Percentiles rank a stretch among this genome's conserved stretches.
Conservation (phyloP, 2,329 filamentous ascomycete genomes). For the Immersiporthe knoxdaviesiana region DNA sequence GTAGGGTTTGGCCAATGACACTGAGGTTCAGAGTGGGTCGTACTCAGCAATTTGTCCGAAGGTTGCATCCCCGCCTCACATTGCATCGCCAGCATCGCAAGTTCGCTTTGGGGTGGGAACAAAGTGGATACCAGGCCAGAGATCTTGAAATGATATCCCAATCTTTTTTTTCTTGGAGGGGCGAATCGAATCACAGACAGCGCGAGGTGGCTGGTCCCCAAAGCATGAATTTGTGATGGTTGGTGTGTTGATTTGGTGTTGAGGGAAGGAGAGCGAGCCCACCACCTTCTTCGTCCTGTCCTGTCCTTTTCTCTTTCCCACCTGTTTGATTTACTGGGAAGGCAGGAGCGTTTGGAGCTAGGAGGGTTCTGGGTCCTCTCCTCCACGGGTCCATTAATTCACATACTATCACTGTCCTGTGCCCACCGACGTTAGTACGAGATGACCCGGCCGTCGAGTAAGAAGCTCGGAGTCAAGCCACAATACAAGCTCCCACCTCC, state of each 20-base stretch:
- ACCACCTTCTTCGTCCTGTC: neutral
- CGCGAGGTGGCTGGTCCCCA: neutral
- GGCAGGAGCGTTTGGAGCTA: neutral
- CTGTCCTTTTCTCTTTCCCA: neutral
- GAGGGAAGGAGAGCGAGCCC: neutral
- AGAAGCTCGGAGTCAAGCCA: neutral
- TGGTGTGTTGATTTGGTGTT: neutral
- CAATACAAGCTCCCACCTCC: neutral
- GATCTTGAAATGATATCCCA: conserved; percentile 7
- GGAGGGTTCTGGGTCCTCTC: neutral
- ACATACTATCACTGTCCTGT: neutral
- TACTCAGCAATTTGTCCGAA: conserved; percentile 25
- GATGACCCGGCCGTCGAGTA: neutral
- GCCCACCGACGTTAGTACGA: too few species aligned
- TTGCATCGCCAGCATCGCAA: conserved; percentile 20
- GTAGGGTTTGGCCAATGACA: conserved; percentile 8
- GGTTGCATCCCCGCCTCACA: conserved; percentile 17
- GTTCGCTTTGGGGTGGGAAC: neutral
- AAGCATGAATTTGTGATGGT: neutral
- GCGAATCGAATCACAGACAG: neutral
- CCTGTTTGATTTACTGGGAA: neutral
- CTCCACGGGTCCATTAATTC: neutral
- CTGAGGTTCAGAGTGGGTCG: conserved; percentile 13
- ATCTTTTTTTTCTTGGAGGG: neutral
- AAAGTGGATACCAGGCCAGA: neutral